A percentile compares a stretch with the other conserved stretches of the same genome.
These are phyloP conservation scores for Parasarocladium wereldwijsianum DNA, from an alignment of 2,329 filamentous ascomycete genomes.

Conservation along the genomic window DNA sequence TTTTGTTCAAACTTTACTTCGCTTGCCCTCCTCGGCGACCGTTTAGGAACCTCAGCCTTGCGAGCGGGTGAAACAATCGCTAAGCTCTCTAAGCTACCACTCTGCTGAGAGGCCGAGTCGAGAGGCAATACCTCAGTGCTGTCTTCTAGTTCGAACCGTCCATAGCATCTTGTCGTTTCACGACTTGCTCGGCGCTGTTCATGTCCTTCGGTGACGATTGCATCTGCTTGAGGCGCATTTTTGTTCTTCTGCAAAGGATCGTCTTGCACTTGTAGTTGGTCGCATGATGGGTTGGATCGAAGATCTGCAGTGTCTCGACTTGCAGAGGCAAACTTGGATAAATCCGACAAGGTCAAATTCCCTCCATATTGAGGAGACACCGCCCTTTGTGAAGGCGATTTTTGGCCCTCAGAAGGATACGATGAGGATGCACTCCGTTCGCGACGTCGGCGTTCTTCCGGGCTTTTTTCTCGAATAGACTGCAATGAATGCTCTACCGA, in stretches of 20 bases:
- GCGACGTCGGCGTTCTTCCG: not conserved
- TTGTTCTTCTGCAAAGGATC: slow-evolving; percentile 9
- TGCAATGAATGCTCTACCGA: no score
- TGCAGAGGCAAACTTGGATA: slow-evolving; percentile 1
- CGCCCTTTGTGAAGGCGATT: slow-evolving; percentile 1
- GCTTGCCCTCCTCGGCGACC: not conserved
- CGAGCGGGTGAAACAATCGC: slow-evolving; percentile 2
- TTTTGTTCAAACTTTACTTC: slow-evolving; percentile 1
- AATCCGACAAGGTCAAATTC: no score
- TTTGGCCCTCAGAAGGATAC: slow-evolving; percentile 1
- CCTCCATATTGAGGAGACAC: not conserved
- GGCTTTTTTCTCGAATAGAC: no score
- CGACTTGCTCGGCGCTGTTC: slow-evolving; percentile 8
- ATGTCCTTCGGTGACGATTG: slow-evolving; percentile 13
- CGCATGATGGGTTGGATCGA: not conserved
- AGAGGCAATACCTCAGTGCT: slow-evolving; percentile 13
- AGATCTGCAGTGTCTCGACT: slow-evolving; percentile 1
- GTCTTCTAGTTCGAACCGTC: slow-evolving; percentile 13
- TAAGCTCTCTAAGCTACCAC: slow-evolving; percentile 1
- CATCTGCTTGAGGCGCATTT: slow-evolving; percentile 11
- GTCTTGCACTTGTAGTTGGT: not conserved
- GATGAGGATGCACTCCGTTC: slow-evolving; percentile 2
- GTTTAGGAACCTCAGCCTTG: not conserved
- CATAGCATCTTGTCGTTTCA: slow-evolving; percentile 10
- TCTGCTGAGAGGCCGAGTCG: slow-evolving; percentile 10